Evolutionary conservation across 257 asterid genomes (phyloP).

Genomic region (Hygrophila difformis): DNA sequence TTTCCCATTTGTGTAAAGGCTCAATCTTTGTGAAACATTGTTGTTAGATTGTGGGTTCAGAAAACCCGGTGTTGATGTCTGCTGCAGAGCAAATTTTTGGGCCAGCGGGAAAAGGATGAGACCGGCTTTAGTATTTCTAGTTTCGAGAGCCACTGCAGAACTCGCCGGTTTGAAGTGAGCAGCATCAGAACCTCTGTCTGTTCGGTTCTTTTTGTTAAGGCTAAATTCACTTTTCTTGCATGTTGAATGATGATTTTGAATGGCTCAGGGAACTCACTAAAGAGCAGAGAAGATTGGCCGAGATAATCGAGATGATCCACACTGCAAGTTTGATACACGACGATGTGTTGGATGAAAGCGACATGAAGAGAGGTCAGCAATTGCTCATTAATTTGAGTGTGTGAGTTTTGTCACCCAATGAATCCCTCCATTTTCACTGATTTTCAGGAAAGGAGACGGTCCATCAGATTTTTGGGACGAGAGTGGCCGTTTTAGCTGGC

Average conservation of each 20-base stretch:
- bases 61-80: conserved; percentile 89
- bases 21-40: conserved; percentile 21
- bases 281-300: conserved; percentile 87
- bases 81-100: conserved; percentile 97
- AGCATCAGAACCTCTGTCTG: conserved; percentile 10
- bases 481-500: conserved; percentile 94
- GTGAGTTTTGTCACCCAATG: conserved; percentile 12
- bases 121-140: conserved; percentile 89
- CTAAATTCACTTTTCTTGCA: background rate
- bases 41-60: conserved; percentile 90
- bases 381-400: too few species aligned
- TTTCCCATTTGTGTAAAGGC: background rate
- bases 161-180: conserved; percentile 68
- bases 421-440: background rate
- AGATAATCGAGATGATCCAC: conserved; percentile 95
- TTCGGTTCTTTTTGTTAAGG: background rate
- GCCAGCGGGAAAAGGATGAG: conserved; percentile 98
- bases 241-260: background rate
- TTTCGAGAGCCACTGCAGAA: conserved; percentile 85
- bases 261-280: conserved; percentile 65
- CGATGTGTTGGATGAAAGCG: conserved; percentile 90
- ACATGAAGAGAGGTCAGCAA: conserved; percentile 71
- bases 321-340: conserved; percentile 96
- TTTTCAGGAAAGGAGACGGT: conserved; percentile 79
- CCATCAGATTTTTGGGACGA: conserved; percentile 81